Evolutionary conservation across 225 moss, liverwort and hornwort species (phyloP), one percentile per base, ranked within the genome.

Genomic region (Asterella californica): DNA sequence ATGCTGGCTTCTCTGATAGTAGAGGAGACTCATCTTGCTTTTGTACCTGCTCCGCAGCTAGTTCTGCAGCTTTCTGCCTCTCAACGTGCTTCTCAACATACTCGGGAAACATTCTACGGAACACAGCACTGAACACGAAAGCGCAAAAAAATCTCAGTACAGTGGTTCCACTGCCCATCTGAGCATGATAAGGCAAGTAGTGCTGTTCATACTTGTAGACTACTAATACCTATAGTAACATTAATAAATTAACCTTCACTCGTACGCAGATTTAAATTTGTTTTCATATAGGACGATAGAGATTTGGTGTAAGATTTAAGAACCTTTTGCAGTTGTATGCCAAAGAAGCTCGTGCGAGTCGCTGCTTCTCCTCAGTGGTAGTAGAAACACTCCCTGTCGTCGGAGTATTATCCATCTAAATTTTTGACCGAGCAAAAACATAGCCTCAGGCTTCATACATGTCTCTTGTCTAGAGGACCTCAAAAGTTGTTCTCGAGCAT

Each of bases 331-430:
- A 91, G 67, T 95, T 99, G 86, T 91, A 90, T 67, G 91, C 93
- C 74, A 99, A 83, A 74, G 97, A 99, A 67, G 84, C 83, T 80
- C 86, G 87, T 65, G 97, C 97, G 71, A 99, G 86, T 69, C 86
- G 91, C 81, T 92, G 92, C 88, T 99, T 99, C 78, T 95, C 97
- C 82, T 99, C 95, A 48, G 81, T 83, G 70, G 88, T 93, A 45
- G 93, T 99, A 79, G 95, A 95, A 57, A 99, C 97, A 80, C 97
- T 99, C 81, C 97, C 97, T 54, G 97, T 99, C 66, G 97, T 99
- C 42, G 95, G 95, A 12, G 97, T 93, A 76, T 89, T 95, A 86
- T 99, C 97, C 93, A 92, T 99, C 97, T 94, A 85, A 75, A 81
- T 82, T 45, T 42, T 42, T 3, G 7, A 42, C 42, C 42, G 7